These are phyloP conservation scores for Onygenales sp. DNA, from an alignment of 2,329 filamentous ascomycete genomes.

Conservation along the genomic window DNA sequence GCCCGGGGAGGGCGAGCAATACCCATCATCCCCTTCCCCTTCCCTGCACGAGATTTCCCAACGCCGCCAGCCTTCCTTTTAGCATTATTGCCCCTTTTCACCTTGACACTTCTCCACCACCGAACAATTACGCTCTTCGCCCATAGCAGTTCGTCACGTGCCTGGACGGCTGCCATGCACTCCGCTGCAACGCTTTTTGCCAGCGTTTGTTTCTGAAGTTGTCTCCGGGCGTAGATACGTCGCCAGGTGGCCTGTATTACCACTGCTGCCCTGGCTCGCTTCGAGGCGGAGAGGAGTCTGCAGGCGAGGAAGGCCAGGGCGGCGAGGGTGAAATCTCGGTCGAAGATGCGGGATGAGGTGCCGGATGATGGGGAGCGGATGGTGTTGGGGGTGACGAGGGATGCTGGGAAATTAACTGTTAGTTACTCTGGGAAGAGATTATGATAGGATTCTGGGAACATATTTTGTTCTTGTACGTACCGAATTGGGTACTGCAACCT, in stretches of 20 bases:
- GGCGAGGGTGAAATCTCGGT: conserved; percentile 45
- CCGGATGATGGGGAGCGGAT: background rate
- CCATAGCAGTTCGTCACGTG: conserved; percentile 33
- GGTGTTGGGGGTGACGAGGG: conserved; percentile 29
- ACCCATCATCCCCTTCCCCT: background rate
- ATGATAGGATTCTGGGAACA: background rate
- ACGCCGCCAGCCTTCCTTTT: background rate
- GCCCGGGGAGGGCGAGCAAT: background rate
- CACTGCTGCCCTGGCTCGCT: conserved; percentile 40
- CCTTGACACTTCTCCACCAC: conserved; percentile 24
- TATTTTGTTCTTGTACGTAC: conserved; percentile 14
- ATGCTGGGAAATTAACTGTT: conserved; percentile 26
- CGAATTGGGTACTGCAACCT: conserved; percentile 35
- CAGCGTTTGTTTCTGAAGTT: conserved; percentile 13
- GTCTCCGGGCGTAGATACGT: conserved; percentile 12
- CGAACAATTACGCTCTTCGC: conserved; percentile 23
- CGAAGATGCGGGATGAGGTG: conserved; percentile 35
- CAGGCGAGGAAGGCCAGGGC: conserved; percentile 52
- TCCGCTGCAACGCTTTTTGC: conserved; percentile 22
- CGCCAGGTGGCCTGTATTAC: conserved; percentile 47
- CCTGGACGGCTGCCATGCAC: conserved; percentile 39
- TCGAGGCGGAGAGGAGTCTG: conserved; percentile 44
- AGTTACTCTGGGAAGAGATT: background rate
- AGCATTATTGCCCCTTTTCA: conserved; percentile 6
- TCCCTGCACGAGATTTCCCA: background rate